Percentiles rank a stretch among this genome's conserved stretches.
These are phyloP conservation scores for Eragrostis curvula DNA, from an alignment of 176 grass and related monocot genomes.

Conservation along the genomic window DNA sequence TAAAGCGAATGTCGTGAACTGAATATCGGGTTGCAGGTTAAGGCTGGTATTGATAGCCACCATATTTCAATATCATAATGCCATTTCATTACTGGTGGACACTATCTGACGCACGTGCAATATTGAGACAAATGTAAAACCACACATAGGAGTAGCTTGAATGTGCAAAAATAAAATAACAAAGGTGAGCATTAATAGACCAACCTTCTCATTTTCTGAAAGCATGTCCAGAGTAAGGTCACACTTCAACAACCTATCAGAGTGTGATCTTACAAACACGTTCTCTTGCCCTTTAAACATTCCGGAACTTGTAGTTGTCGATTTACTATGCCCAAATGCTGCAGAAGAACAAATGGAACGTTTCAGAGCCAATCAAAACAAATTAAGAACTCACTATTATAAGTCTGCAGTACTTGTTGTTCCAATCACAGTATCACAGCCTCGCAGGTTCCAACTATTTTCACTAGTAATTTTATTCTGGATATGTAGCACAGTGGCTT, in stretches of 20 bases:
- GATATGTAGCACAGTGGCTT: background rate
- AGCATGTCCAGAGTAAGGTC: slow-evolving; percentile 85
- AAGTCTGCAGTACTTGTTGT: background rate
- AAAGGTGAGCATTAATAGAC: slow-evolving; percentile 23
- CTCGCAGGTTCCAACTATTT: background rate
- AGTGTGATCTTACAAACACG: slow-evolving; percentile 55
- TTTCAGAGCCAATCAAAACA: slow-evolving; percentile 15
- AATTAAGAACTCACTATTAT: background rate
- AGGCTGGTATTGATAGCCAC: slow-evolving; percentile 9
- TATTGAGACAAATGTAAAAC: slow-evolving; percentile 27
- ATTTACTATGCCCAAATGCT: slow-evolving; percentile 65
- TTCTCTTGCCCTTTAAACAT: slow-evolving; percentile 50
- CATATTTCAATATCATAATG: slow-evolving; percentile 17
- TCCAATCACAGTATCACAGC: background rate
- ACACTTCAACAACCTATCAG: slow-evolving; percentile 60
- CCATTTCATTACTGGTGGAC: slow-evolving; percentile 22
- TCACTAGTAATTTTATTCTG: slow-evolving; percentile 7
- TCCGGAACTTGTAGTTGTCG: slow-evolving; percentile 39
- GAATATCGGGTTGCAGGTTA: background rate
- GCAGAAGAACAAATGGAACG: slow-evolving; percentile 30
- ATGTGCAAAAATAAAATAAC: background rate
- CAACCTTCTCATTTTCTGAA: slow-evolving; percentile 85
- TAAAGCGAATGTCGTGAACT: background rate
- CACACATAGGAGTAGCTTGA: background rate
- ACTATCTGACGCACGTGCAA: background rate